Evolutionary conservation across 176 grass and related monocot species (phyloP).

Genomic region (Raddia guianensis): DNA sequence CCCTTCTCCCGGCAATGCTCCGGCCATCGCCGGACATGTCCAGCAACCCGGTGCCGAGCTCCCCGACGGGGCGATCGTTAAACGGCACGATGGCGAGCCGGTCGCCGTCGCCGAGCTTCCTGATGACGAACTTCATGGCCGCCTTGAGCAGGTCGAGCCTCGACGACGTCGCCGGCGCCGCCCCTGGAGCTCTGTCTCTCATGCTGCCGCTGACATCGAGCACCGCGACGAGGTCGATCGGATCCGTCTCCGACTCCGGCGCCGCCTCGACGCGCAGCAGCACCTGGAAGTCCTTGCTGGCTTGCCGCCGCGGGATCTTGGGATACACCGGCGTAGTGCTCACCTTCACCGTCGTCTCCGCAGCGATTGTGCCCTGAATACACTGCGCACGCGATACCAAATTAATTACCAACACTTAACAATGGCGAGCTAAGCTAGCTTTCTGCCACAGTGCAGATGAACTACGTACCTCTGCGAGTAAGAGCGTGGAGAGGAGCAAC

Average conservation of each 20-base stretch:
- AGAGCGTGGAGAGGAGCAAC: too few species aligned
- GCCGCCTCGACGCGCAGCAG: constrained; percentile 16
- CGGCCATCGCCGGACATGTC: too few species aligned
- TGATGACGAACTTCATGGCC: constrained; percentile 6
- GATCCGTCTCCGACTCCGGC: rapidly evolving
- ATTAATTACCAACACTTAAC: too few species aligned
- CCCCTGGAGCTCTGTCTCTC: too few species aligned
- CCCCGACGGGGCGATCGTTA: too few species aligned
- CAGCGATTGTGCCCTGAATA: too few species aligned
- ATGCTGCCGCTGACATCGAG: constrained; percentile 2
- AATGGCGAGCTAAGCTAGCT: too few species aligned
- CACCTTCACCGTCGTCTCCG: not conserved
- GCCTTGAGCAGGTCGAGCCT: not conserved
- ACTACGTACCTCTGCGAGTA: too few species aligned
- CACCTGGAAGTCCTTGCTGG: not conserved
- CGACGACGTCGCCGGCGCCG: not conserved
- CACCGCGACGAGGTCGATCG: constrained; percentile 17
- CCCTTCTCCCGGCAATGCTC: too few species aligned
- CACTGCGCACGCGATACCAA: too few species aligned
- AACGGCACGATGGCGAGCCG: not conserved
- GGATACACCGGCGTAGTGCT: not conserved
- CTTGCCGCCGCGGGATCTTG: not conserved
- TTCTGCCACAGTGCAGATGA: too few species aligned
- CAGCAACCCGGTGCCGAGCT: too few species aligned
- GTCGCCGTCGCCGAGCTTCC: not conserved